A percentile compares a stretch with the other conserved stretches of the same genome.
phyloP scores from a whole-genome alignment of 176 grass and related monocot species.

The Zea luxurians region DNA sequence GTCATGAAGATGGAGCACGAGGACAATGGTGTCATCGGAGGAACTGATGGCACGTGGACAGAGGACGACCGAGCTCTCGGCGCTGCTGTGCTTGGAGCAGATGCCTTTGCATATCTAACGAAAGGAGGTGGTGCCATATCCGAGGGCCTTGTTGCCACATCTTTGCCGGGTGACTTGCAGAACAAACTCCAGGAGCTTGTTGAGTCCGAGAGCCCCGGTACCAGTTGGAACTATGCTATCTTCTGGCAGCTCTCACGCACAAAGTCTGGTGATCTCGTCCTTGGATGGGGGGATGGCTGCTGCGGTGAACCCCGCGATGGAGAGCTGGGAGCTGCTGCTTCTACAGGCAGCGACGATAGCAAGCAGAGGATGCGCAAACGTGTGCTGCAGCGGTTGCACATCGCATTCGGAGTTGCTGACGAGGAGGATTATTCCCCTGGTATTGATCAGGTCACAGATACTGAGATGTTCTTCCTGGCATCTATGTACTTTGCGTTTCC shows the following conservation, averaged over 20 bases:
- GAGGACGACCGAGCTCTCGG: constrained; percentile 65
- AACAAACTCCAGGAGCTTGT: constrained; percentile 87
- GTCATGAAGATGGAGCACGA: constrained; percentile 66
- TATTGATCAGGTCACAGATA: constrained; percentile 91
- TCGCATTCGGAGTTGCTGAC: constrained; percentile 63
- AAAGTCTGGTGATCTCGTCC: constrained; percentile 78
- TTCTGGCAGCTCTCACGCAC: constrained; percentile 92
- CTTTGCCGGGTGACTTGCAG: constrained; percentile 64
- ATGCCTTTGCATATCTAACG: constrained; percentile 80
- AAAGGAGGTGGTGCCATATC: constrained; percentile 63
- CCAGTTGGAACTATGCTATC: constrained; percentile 94
- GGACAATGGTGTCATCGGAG: constrained; percentile 30
- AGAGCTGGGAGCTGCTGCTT: constrained; percentile 47
- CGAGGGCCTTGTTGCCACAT: constrained; percentile 59
- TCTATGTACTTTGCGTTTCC: constrained; percentile 99
- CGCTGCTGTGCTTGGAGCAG: constrained; percentile 60
- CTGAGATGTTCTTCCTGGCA: constrained; percentile 88
- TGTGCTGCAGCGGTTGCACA: constrained; percentile 71
- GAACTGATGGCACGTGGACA: constrained; percentile 56
- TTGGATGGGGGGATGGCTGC: constrained; percentile 91
- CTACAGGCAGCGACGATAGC: constrained; percentile 36
- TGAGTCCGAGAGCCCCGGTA: constrained; percentile 51
- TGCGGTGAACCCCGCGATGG: constrained; percentile 71
- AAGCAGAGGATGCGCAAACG: constrained; percentile 63
- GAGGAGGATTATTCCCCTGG: constrained; percentile 79